Evolutionary conservation across 139 green algal species (phyloP).

Genomic region (Yamagishiella unicocca): DNA sequence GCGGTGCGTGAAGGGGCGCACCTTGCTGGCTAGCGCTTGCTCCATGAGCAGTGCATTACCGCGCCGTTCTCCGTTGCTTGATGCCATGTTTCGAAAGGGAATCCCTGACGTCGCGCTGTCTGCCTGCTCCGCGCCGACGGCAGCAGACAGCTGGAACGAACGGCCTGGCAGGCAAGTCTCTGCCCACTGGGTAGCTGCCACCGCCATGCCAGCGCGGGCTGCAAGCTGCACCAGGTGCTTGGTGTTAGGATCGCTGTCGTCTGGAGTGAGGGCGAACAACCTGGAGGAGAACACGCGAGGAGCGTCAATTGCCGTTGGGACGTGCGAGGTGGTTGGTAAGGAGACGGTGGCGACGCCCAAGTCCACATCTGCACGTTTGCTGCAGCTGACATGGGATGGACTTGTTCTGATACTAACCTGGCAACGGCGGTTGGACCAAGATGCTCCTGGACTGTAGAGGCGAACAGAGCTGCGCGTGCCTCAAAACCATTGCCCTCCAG

Average conservation of each 20-base stretch:
- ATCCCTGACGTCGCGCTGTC: neutral
- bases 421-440: neutral
- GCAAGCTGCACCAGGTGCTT: neutral
- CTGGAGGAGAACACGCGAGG: no score
- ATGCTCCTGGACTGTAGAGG: slow-evolving; percentile 1
- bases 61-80: no score
- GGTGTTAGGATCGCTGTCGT: neutral
- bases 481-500: neutral
- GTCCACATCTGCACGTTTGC: no score
- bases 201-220: neutral
- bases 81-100: no score
- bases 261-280: neutral
- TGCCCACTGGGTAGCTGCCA: neutral
- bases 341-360: no score
- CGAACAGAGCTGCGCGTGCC: neutral
- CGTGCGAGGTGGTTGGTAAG: no score
- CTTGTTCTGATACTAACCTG: neutral
- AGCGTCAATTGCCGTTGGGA: no score
- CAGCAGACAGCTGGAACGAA: neutral
- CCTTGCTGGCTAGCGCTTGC: neutral
- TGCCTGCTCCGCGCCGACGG: neutral
- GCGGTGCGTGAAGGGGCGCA: no score
- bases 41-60: neutral
- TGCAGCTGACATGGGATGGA: no score
- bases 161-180: neutral